Conservation (phyloP, 495 filamentous ascomycete species). For the Cercophora scortea region DNA sequence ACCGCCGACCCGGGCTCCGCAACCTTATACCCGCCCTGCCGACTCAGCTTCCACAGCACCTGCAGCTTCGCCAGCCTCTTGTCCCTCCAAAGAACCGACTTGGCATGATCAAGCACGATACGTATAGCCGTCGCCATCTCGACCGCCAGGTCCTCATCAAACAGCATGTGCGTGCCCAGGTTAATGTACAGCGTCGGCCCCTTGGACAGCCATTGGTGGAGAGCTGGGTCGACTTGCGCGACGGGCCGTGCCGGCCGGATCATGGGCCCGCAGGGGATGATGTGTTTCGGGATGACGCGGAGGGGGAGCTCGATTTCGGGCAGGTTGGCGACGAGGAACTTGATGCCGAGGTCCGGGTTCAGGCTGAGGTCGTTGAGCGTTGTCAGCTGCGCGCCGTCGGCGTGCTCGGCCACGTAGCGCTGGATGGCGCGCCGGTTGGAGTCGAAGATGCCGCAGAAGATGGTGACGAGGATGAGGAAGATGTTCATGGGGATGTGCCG, state of each 20-base stretch:
- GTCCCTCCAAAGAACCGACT: constrained; percentile 4
- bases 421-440: constrained; percentile 8
- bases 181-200: constrained; percentile 34
- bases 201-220: constrained; percentile 25
- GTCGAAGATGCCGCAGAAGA: constrained; percentile 10
- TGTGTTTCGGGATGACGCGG: constrained; percentile 29
- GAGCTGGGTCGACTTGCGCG: constrained; percentile 17
- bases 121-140: constrained; percentile 31
- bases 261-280: constrained; percentile 45
- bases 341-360: constrained; percentile 4
- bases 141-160: constrained; percentile 4
- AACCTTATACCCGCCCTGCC: constrained; percentile 5
- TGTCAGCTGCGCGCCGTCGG: constrained; percentile 8
- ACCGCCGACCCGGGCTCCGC: constrained; percentile 3
- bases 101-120: constrained; percentile 17
- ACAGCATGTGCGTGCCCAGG: constrained; percentile 26
- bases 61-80: constrained; percentile 17
- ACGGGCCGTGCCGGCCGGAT: constrained; percentile 30
- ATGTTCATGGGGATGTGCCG: constrained; percentile 11
- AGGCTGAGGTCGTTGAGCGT: constrained; percentile 16
- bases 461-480: constrained; percentile 13
- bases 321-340: constrained; percentile 19
- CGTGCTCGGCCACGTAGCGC: neutral
- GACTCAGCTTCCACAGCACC: constrained; percentile 38
- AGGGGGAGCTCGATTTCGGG: constrained; percentile 24